A percentile compares a stretch with the other conserved stretches of the same genome.
phyloP scores from a whole-genome alignment of 139 green algal genomes.

The Volvox reticuliferus region DNA sequence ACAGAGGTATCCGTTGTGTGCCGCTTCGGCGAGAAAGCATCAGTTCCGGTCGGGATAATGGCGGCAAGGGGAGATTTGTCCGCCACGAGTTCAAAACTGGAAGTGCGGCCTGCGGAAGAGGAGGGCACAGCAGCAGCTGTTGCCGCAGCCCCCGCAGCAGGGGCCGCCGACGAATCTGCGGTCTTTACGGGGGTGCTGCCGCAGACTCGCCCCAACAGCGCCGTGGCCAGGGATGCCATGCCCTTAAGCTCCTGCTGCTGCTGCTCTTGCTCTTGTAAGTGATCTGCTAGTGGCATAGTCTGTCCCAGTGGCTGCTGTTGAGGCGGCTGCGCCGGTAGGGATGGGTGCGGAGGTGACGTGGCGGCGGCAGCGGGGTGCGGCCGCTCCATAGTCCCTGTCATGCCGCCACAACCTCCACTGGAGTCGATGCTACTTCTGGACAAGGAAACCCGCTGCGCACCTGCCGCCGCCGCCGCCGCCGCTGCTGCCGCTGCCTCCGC shows the following conservation, averaged over 20 bases:
- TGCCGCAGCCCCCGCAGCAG: background rate
- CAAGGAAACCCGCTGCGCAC: background rate
- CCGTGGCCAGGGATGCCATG: background rate
- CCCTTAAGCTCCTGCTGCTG: background rate
- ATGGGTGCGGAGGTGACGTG: background rate
- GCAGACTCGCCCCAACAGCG: background rate
- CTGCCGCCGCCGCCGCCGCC: background rate
- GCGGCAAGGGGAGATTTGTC: background rate
- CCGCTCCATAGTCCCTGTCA: background rate
- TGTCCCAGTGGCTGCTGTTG: background rate
- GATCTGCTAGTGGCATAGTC: background rate
- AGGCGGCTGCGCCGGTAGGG: background rate
- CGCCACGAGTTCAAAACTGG: background rate
- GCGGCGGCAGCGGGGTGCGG: background rate
- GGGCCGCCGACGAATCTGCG: background rate
- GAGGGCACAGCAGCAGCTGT: background rate
- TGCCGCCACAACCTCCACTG: background rate
- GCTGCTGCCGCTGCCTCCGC: background rate
- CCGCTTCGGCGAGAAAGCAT: background rate
- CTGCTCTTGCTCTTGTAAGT: background rate
- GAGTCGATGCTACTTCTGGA: slow-evolving; percentile 35
- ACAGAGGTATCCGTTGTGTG: background rate
- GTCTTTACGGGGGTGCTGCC: background rate
- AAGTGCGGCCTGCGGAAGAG: background rate
- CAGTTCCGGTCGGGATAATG: background rate